Evolutionary conservation across 1,139 yeast species (phyloP).

Genomic region (Pichia inconspicua): DNA sequence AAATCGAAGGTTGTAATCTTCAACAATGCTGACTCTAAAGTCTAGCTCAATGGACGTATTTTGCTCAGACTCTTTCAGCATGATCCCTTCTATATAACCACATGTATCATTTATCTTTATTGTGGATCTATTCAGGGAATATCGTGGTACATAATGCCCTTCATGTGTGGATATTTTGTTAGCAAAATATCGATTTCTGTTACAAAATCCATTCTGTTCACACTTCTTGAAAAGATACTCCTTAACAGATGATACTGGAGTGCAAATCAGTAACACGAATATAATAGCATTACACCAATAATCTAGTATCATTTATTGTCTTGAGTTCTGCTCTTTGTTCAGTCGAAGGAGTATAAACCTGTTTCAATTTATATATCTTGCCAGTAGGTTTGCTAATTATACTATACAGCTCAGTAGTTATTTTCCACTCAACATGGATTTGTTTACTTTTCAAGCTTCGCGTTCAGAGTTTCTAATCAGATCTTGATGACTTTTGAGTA

Average conservation of each 20-base stretch:
- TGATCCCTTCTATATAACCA: conserved; percentile 35
- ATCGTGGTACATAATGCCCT: conserved; percentile 37
- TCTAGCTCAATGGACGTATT: conserved; percentile 37
- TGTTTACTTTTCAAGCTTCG: not conserved
- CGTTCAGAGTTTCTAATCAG: too few species aligned
- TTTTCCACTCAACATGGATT: not conserved
- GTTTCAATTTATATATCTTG: too few species aligned
- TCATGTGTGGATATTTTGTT: conserved; percentile 31
- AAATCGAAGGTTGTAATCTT: conserved; percentile 50
- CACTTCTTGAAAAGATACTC: conserved; percentile 73
- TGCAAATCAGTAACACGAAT: conserved; percentile 1
- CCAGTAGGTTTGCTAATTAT: too few species aligned
- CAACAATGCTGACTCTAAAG: conserved; percentile 47
- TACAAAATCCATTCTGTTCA: conserved; percentile 77
- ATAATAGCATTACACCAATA: not conserved
- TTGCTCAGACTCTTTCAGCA: conserved; percentile 35
- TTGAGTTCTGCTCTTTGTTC: too few species aligned
- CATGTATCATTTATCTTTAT: conserved; percentile 28
- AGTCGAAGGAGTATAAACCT: too few species aligned
- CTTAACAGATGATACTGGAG: conserved; percentile 42
- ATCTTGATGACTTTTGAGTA: too few species aligned
- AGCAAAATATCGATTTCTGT: conserved; percentile 71
- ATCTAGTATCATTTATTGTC: not conserved
- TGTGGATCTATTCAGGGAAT: conserved; percentile 41
- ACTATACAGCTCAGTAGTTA: not conserved